These are phyloP conservation scores for Schwanniomyces yamadae DNA, from an alignment of 805 yeast genomes.

Conservation along the genomic window DNA sequence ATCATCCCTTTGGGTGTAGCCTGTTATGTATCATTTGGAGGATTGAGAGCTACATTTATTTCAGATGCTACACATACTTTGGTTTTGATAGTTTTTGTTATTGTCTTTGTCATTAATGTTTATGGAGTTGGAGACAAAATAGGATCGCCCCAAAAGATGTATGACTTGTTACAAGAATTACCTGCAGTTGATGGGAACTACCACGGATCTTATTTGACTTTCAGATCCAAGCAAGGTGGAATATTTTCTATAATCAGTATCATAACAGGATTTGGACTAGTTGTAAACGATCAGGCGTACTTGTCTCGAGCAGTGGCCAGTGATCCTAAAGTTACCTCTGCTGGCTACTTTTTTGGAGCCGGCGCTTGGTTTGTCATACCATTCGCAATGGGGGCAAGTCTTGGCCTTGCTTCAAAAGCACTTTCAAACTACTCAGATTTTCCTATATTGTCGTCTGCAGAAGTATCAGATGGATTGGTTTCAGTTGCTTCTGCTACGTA, in stretches of 20 bases:
- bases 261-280: slow-evolving; percentile 23
- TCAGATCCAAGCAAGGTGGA: slow-evolving; percentile 20
- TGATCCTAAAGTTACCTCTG: slow-evolving; percentile 18
- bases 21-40: slow-evolving; percentile 23
- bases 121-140: slow-evolving; percentile 17
- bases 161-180: slow-evolving; percentile 17
- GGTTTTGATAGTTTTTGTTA: slow-evolving; percentile 18
- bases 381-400: slow-evolving; percentile 22
- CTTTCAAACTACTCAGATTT: slow-evolving; percentile 20
- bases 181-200: slow-evolving; percentile 15
- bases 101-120: slow-evolving; percentile 18
- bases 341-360: slow-evolving; percentile 24
- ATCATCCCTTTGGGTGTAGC: slow-evolving; percentile 24
- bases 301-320: slow-evolving; percentile 24
- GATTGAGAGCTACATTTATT: slow-evolving; percentile 24
- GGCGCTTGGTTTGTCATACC: slow-evolving; percentile 29
- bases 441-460: slow-evolving; percentile 14
- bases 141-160: slow-evolving; percentile 24
- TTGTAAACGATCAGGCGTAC: slow-evolving; percentile 22
- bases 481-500: slow-evolving; percentile 20
- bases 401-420: slow-evolving; percentile 41
- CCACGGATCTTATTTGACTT: slow-evolving; percentile 16
- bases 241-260: slow-evolving; percentile 19
- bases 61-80: slow-evolving; percentile 26
- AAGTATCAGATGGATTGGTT: slow-evolving; percentile 20